Evolutionary conservation across 78 protist genomes (phyloP), one percentile per base, ranked within the genome.

Genomic region (Chrysochromulina parva): DNA sequence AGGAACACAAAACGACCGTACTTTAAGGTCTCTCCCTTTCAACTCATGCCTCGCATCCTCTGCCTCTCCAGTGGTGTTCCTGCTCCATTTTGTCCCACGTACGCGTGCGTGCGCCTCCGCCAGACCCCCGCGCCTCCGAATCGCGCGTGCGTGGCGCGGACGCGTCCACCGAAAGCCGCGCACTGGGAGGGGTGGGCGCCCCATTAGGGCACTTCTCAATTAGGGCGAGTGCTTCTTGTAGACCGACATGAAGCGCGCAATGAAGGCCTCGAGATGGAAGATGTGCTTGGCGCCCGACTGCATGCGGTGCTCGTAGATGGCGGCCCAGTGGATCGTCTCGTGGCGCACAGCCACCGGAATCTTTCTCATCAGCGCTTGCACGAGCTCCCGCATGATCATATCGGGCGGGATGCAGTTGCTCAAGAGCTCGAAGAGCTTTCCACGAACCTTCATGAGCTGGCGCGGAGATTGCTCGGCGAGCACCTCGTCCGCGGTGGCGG

Each of bases 191-290:
- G 38, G 38, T 38, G 38, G 38, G 38, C 38, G 38, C 38, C 62
- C 13, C 62, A 58, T 58, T 58, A 58, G 13, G 62, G 24, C 13
- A 58, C 62, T 58, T 58, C 24, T 13, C 62, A 88, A 6, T 13
- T 3, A 47, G 7, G 58, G 86, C 89, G 71, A 65, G 82, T 47
- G 54, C 47, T 47, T 50, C 89, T 97, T 98, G 94, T 94, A 96
- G 17, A 94, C 2, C 78, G 91, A 24, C 99, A 98, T 98, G 91
- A 95, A 95, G 65, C 93, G 93, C 17, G 98, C 98, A 53, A 96
- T 80, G 50, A 98, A 98, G n/a, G 99, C 99, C 95, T 98, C 99
- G 11, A 98, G 81, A 78, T 98, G 99, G 90, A 94, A 95, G 67
- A 98, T 96, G 53, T 97, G 95, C 86, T 97, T 97, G n/a, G 90